phyloP scores from a whole-genome alignment of 495 filamentous ascomycete species.

The Rhizodiscina lignyota region DNA sequence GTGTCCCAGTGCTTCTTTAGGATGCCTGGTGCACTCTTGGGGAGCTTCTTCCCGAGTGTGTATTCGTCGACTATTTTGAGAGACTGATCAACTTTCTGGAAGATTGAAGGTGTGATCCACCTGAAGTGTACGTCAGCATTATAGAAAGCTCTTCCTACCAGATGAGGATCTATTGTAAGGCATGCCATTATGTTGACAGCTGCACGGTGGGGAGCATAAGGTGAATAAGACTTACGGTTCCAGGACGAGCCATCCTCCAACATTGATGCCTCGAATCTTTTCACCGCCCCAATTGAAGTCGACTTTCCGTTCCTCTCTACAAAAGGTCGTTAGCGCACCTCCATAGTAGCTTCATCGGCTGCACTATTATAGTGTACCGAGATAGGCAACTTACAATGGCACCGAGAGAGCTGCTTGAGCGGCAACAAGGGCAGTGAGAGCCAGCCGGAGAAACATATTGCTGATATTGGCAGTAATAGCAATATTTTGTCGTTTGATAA shows the following conservation, averaged over 20 bases:
- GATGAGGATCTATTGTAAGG: not conserved
- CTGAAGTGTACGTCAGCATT: constrained; percentile 7
- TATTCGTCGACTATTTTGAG: constrained; percentile 24
- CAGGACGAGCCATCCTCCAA: constrained; percentile 29
- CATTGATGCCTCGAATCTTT: constrained; percentile 25
- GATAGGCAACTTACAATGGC: not conserved
- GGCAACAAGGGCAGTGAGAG: not conserved
- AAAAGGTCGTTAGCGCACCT: constrained; percentile 16
- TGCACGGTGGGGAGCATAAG: too few relatives aligned
- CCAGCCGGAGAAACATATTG: not conserved
- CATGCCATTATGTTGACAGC: too few relatives aligned
- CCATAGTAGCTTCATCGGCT: constrained; percentile 28
- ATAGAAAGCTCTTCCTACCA: not conserved
- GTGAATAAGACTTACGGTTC: constrained; percentile 20
- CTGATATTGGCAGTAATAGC: not conserved
- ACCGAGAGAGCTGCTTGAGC: not conserved
- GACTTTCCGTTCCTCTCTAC: not conserved
- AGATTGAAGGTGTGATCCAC: constrained; percentile 28
- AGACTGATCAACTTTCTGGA: constrained; percentile 12
- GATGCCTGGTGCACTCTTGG: constrained; percentile 14
- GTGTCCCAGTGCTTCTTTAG: constrained; percentile 24
- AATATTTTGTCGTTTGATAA: not conserved
- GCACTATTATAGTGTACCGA: too few relatives aligned
- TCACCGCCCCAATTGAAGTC: constrained; percentile 17
- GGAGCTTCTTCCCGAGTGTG: constrained; percentile 19